Conservation (phyloP, 2,329 filamentous ascomycete genomes). For the Xylaria sp. region DNA sequence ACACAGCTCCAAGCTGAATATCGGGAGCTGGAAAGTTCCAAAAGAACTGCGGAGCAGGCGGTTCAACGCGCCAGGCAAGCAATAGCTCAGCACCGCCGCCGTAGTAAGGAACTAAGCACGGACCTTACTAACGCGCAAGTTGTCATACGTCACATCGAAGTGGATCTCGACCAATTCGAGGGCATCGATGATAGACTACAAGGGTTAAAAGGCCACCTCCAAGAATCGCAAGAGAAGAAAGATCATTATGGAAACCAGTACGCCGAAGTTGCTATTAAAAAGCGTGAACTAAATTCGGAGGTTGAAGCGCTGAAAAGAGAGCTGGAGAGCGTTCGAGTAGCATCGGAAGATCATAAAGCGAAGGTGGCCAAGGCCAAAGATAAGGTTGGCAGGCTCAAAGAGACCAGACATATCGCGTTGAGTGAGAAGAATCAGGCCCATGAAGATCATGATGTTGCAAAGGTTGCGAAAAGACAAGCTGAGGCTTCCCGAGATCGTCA, state of each 20-base stretch:
- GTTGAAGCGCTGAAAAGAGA: slow-evolving; percentile 54
- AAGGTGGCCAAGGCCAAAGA: slow-evolving; percentile 65
- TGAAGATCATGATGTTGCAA: slow-evolving; percentile 60
- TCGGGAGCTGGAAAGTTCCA: slow-evolving; percentile 60
- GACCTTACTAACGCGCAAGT: slow-evolving; percentile 71
- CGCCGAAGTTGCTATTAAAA: slow-evolving; percentile 61
- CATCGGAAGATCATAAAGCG: slow-evolving; percentile 54
- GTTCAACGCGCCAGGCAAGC: slow-evolving; percentile 58
- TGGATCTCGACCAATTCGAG: slow-evolving; percentile 72
- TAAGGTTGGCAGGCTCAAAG: slow-evolving; percentile 60
- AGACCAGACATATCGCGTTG: slow-evolving; percentile 64
- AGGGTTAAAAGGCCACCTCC: slow-evolving; percentile 66
- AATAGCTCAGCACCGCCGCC: slow-evolving; percentile 60
- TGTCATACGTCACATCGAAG: slow-evolving; percentile 61
- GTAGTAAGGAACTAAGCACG: slow-evolving; percentile 63
- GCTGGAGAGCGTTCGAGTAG: slow-evolving; percentile 49
- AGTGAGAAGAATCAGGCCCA: slow-evolving; percentile 71
- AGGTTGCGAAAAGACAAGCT: slow-evolving; percentile 56
- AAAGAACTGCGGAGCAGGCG: slow-evolving; percentile 58
- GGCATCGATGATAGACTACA: slow-evolving; percentile 75
- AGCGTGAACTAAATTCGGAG: slow-evolving; percentile 58
- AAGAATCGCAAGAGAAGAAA: slow-evolving; percentile 57
- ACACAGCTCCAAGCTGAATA: slow-evolving; percentile 66
- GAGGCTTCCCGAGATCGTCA: slow-evolving; percentile 61
- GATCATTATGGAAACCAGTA: slow-evolving; percentile 65